Evolutionary conservation across 2,329 filamentous ascomycete genomes (phyloP), one percentile per base, ranked within the genome.

Genomic region (Alternaria triticimaculans): DNA sequence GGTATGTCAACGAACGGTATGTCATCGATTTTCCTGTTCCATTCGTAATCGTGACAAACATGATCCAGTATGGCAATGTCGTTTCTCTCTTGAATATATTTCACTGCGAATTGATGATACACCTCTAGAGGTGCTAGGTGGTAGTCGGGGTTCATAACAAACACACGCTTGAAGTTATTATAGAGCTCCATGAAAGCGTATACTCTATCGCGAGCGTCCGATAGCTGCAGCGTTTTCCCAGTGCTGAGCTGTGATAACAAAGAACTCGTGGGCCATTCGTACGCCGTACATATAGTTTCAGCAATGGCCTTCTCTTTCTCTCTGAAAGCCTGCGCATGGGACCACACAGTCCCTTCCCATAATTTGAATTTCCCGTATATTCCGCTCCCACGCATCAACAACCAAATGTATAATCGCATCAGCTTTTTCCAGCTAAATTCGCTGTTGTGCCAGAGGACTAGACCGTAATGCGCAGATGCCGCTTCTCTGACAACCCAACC

Each of bases 401-500:
- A 3, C 55, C 55, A 58, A 1, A 25, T 6, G 20, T n/a, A 20
- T 14, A 20, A 4, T 5, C 55, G 30, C 5, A 49, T 49, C 28
- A 58, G 6, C 9, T 28, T 23, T 26, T 26, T 2, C 55, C 55
- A 58, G 23, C 9, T 23, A 2, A 58, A 41, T n/a, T n/a, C 28
- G 8, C 45, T 58, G 4, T 33, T 26, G 9, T 33, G 44, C 55
- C 55, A 58, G 11, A 49, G 21, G 30, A 58, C 44, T 6, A 48
- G 10, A 45, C 44, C 43, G 10, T 25, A 41, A 14, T 45, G 56
- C 12, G 62, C 62, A 21, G 58, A 58, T 4, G 60, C 64, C 3
- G 59, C 62, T 53, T 69, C 66, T 30, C 62, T 55, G 10, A 67
- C 64, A 7, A 69, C 62, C 67, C 67, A 67, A 4, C 64, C 64